Evolutionary conservation across 2,329 filamentous ascomycete genomes (phyloP), one percentile per base, ranked within the genome.

Genomic region (Sarocladium strictum): DNA sequence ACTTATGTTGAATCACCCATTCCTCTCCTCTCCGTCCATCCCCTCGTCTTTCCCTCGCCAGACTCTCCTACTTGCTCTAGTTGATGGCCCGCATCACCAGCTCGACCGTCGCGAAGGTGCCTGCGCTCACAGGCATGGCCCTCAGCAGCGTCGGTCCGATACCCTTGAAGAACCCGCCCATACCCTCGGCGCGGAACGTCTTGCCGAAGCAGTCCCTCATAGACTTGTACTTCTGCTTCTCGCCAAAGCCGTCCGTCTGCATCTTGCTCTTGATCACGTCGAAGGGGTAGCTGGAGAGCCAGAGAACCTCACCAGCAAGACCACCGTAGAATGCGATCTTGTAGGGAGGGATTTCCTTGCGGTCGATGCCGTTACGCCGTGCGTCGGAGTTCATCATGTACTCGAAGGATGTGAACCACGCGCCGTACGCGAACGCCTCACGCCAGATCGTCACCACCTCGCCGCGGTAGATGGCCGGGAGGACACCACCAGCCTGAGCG

Each of bases 221-320:
- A 55, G 77, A 86, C 68, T 76, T 82, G 73, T 88, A 99, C 67
- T 79, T 80, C 76, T 86, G 84, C 59, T 80, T 74, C 50, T 69
- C 58, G 3, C 89, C 90, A 67, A 97, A 94, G 0, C 89, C 92
- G 73, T 99, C 94, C 56, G 87, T 96, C 81, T 99, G 94, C 93
- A 97, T 97, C 83, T 96, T 97, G 74, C 90, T 96, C 87, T 99
- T 99, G 73, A 99, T 74, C 26, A 99, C 93, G 72, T 99, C 94
- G 60, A 99, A 87, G 21, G 94, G 94, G 73, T 99, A 99, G 67
- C 90, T 96, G 33, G 81, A 80, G 54, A 99, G 76, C 94, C 94
- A 99, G 55, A 99, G 80, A 53, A 85, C 90, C 78, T 99, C 94
- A 62, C 94, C 94, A 0, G 94, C 94, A 38, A 99, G 72, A 43